These are phyloP conservation scores for Sideroxylon spinosum DNA, from an alignment of 179 eudicot species.

Conservation along the genomic window DNA sequence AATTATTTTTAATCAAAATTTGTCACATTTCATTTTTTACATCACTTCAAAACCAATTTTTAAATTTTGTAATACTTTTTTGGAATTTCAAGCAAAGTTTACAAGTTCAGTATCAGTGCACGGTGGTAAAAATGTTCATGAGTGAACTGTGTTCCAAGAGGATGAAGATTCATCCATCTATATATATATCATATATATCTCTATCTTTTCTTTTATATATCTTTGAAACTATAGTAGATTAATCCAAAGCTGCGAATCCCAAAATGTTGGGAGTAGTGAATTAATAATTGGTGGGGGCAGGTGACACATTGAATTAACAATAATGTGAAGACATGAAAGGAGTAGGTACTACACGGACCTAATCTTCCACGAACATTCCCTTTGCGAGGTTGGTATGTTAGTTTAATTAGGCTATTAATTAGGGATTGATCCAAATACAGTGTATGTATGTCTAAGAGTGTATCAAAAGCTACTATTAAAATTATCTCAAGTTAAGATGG, in stretches of 20 bases:
- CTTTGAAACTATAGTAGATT: too few relatives aligned
- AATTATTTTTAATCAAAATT: too few relatives aligned
- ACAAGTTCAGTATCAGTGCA: neutral
- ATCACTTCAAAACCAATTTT: too few relatives aligned
- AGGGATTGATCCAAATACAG: constrained; percentile 4
- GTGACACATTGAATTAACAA: neutral
- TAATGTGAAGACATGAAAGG: neutral
- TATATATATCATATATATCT: too few relatives aligned
- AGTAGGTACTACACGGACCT: neutral
- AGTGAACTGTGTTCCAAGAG: neutral
- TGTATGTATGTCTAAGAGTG: neutral
- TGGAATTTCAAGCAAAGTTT: too few relatives aligned
- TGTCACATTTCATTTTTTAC: too few relatives aligned
- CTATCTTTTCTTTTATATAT: too few relatives aligned
- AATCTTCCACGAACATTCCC: constrained; percentile 9
- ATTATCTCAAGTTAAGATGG: neutral
- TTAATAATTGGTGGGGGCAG: neutral
- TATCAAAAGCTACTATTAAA: neutral
- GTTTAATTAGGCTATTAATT: too few relatives aligned
- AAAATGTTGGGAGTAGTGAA: neutral
- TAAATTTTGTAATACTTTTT: too few relatives aligned
- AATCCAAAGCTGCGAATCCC: neutral
- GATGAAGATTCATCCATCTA: neutral
- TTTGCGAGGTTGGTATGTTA: neutral
- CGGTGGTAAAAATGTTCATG: neutral